Percentiles rank a stretch among this genome's conserved stretches.
Evolutionary conservation across 495 filamentous ascomycete genomes (phyloP).

Genomic region (Neurospora sp.): DNA sequence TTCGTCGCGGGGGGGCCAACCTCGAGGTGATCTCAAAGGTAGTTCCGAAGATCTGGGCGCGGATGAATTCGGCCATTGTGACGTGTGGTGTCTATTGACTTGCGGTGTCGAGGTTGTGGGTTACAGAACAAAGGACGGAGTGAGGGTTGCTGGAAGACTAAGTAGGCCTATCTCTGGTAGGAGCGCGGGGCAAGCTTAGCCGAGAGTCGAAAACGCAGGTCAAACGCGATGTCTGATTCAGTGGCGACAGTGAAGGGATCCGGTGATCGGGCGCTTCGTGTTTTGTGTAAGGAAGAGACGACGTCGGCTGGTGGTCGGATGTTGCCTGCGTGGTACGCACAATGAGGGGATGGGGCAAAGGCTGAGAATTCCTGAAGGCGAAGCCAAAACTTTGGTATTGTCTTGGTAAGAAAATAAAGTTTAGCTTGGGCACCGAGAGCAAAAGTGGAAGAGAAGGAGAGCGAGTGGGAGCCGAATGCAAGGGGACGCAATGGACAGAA

Average conservation of each 20-base stretch:
- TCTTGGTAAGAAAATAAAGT: background rate
- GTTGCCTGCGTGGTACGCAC: background rate
- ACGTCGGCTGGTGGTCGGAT: background rate
- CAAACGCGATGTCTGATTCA: background rate
- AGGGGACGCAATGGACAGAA: background rate
- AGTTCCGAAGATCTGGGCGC: constrained; percentile 98
- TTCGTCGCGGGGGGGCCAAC: constrained; percentile 38
- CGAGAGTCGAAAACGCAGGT: background rate
- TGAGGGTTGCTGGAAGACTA: background rate
- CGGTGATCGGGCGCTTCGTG: background rate
- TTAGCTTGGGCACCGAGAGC: background rate
- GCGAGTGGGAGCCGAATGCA: background rate
- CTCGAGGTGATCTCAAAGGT: constrained; percentile 99
- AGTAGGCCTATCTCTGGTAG: background rate
- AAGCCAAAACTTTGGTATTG: background rate
- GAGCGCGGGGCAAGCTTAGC: background rate
- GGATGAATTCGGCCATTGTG: constrained; percentile 93
- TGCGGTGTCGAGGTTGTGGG: background rate
- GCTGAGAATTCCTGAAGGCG: background rate
- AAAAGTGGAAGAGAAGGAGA: background rate
- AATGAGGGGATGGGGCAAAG: background rate
- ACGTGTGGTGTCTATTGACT: constrained; percentile 5
- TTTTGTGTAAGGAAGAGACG: background rate
- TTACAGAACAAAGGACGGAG: background rate
- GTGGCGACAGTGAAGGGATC: background rate